Conservation (phyloP, 805 yeast species). For the Candida sanyiensis region DNA sequence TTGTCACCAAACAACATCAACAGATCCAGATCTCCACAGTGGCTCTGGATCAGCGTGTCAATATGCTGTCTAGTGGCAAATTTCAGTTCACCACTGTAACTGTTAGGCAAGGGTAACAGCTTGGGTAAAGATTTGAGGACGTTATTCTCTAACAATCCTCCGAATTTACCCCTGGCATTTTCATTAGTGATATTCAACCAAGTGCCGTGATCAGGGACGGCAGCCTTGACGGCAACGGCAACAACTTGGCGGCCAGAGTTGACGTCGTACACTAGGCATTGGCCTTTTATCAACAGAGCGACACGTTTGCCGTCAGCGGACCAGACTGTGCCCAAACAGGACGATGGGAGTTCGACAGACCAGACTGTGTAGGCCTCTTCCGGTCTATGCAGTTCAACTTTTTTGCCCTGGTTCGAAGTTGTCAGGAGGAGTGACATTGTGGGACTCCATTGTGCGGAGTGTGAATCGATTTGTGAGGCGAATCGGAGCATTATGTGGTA, state of each 20-base stretch:
- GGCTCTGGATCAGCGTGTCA: slow-evolving; percentile 25
- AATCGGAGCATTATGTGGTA: slow-evolving; percentile 5
- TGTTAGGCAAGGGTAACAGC: slow-evolving; percentile 27
- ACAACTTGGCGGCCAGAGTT: slow-evolving; percentile 39
- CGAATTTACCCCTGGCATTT: slow-evolving; percentile 10
- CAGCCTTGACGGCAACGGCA: slow-evolving; percentile 10
- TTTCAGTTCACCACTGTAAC: slow-evolving; percentile 12
- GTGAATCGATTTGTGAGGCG: slow-evolving; percentile 4
- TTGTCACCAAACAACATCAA: slow-evolving; percentile 23
- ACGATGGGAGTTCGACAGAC: slow-evolving; percentile 24
- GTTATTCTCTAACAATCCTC: slow-evolving; percentile 28
- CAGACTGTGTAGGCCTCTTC: slow-evolving; percentile 30
- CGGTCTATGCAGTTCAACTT: slow-evolving; percentile 44
- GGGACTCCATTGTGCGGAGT: slow-evolving; percentile 38
- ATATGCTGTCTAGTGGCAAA: slow-evolving; percentile 26
- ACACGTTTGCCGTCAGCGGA: slow-evolving; percentile 36
- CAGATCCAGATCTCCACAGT: slow-evolving; percentile 20
- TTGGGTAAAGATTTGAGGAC: slow-evolving; percentile 33
- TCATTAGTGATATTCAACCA: slow-evolving; percentile 11
- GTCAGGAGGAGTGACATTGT: slow-evolving; percentile 46
- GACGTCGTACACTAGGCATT: slow-evolving; percentile 40
- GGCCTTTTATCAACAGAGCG: slow-evolving; percentile 42
- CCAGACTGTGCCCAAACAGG: slow-evolving; percentile 27
- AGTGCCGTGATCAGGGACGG: slow-evolving; percentile 12
- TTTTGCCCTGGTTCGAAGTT: slow-evolving; percentile 34